These are phyloP conservation scores for Zizania palustris DNA, from an alignment of 202 grass and related monocot genomes.

Conservation along the genomic window DNA sequence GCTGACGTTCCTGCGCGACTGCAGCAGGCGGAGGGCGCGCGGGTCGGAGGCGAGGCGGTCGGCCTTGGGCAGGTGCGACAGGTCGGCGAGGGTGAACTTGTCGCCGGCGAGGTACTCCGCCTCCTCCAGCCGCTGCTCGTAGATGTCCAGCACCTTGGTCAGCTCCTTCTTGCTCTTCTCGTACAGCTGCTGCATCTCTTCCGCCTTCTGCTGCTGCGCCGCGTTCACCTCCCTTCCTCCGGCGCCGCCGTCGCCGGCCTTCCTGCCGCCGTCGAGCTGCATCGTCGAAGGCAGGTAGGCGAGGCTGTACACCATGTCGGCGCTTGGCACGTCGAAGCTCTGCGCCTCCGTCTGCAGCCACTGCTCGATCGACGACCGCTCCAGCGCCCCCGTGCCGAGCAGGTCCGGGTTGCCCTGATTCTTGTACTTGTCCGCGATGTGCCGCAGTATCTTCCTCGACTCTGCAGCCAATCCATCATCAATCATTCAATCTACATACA, in stretches of 20 bases:
- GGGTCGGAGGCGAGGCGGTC: constrained; percentile 52
- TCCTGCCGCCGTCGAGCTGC: constrained; percentile 17
- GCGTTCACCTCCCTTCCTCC: background rate
- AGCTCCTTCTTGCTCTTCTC: constrained; percentile 57
- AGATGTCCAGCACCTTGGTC: constrained; percentile 70
- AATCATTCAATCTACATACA: too few relatives aligned
- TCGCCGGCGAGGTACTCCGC: constrained; percentile 54
- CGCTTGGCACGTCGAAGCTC: constrained; percentile 67
- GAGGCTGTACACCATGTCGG: constrained; percentile 65
- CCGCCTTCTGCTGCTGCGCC: constrained; percentile 29
- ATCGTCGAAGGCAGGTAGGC: constrained; percentile 31
- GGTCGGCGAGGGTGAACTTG: constrained; percentile 74
- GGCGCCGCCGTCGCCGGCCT: background rate
- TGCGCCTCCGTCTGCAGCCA: constrained; percentile 81
- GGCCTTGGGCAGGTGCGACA: constrained; percentile 75
- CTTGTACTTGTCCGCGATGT: constrained; percentile 61
- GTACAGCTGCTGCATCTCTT: constrained; percentile 43
- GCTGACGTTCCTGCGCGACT: constrained; percentile 58
- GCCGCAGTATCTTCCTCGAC: constrained; percentile 66
- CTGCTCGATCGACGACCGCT: constrained; percentile 64
- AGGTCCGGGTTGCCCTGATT: constrained; percentile 50
- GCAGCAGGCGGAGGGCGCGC: constrained; percentile 38
- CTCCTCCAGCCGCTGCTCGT: constrained; percentile 65
- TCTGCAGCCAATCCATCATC: constrained; percentile 29
- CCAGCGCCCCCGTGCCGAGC: constrained; percentile 56